phyloP scores from a whole-genome alignment of 345 rosid species.

The Ceriops decandra region DNA sequence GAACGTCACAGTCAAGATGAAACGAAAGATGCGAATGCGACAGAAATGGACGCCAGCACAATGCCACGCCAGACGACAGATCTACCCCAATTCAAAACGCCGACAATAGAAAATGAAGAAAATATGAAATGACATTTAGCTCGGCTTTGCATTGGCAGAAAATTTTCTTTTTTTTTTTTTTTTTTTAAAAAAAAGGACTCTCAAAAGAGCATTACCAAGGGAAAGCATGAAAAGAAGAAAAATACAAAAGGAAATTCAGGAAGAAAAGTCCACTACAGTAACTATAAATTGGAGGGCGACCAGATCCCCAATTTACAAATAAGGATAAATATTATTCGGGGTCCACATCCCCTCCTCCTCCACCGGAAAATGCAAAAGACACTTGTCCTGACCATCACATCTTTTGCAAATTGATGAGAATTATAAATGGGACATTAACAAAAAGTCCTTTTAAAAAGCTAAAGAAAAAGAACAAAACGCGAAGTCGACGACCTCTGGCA shows the following conservation, averaged over 20 bases:
- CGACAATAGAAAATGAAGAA: no score
- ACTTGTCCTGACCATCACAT: conserved; percentile 5
- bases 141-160: no score
- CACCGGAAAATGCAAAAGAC: conserved; percentile 29
- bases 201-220: no score
- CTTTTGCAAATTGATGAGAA: conserved; percentile 9
- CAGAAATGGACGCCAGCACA: no score
- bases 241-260: background rate
- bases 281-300: background rate
- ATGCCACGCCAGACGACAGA: no score
- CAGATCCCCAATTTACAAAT: conserved; percentile 34
- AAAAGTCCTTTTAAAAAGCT: background rate
- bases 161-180: no score
- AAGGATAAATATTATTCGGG: conserved; percentile 27
- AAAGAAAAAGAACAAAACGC: conserved; percentile 7
- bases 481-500: conserved; percentile 29
- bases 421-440: conserved; percentile 4
- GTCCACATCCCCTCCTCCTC: conserved; percentile 20
- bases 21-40: no score
- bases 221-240: background rate
- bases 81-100: no score
- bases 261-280: background rate
- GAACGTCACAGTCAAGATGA: no score
- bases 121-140: no score
- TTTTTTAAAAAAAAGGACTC: no score